Evolutionary conservation across 192 early-diverging fungal genomes (phyloP), one percentile per base, ranked within the genome.

Genomic region (Umbelopsis vinacea): DNA sequence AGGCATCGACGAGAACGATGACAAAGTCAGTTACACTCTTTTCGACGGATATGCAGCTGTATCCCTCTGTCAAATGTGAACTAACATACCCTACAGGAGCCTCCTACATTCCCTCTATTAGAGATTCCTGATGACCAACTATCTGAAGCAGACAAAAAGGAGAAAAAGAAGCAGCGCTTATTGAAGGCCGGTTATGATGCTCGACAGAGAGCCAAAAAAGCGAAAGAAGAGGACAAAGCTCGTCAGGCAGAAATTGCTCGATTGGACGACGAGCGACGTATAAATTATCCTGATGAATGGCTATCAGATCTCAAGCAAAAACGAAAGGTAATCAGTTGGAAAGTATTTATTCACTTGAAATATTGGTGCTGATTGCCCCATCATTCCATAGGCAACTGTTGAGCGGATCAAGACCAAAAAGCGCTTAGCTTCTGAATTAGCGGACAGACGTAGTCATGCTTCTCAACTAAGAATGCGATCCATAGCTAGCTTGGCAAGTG

Each of bases 401-500:
- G 82, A 89, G 7, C 86, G 87, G 70, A 92, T 97, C 37, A 88
- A 90, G 60, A 85, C 87, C 11, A 84, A 91, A 66, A 84, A 86
- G 57, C 81, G 89, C 48, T 85, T 84, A 37, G 90, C 90, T n/a
- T 82, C 86, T 38, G 93, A 97, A 69, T 85, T 97, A 14, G 84
- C 88, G 19, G 95, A 97, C 84, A 89, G 96, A 21, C 87, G 94
- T 35, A 95, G 94, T 80, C 89, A 91, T 48, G 93, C 92, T 15
- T 93, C 96, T 15, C 91, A 95, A 71, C 69, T 89, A 69, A 89
- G 96, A 38, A 96, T 95, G 93, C 83, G 88, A 67, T 92, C 88
- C 33, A 94, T 97, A 70, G 95, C 96, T 9, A 89, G 88, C 46
- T 80, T 97, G 46, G 96, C 96, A 8, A 85, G 85, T 60, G 87